Base-by-base conservation (phyloP, 2,329 filamentous ascomycete species). In the Venturia pyrina region DNA sequence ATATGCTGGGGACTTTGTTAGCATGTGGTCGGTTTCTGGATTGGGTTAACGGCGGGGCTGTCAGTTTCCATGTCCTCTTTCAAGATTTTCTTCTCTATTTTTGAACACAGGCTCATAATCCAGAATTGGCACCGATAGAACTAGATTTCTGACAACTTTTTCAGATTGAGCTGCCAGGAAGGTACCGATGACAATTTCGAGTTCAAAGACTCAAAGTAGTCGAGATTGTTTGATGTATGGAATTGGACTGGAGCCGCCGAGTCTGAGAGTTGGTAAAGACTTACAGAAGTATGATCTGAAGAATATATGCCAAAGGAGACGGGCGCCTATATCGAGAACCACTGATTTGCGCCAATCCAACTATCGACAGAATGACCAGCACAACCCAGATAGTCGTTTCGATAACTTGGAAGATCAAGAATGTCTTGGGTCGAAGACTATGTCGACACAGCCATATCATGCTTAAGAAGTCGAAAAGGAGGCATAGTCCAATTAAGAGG, bases 381-480 rank as follows among this genome's bases (percentile, higher is more conserved):
- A 69, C 73, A 17, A 67, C 67, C 71, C 74, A 76, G 67, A 77
- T 75, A n/a, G 68, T 69, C 2, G 74, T 73, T 65, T 77, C 75
- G 46, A 75, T 93, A 60, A 70, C 70, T 64, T 74, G 76, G 71
- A 76, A 73, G 59, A 72, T 72, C 40, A 76, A 71, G 67, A 77
- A 76, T 19, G 69, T 71, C 24, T 66, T 68, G 2, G 75, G 75
- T 21, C 71, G 72, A 19, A 77, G 69, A 34, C 67, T 70, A 64
- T 74, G 69, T 41, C 72, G 71, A n/a, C 71, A 68, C 68, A 75
- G 76, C 59, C 73, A 68, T 64, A 76, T 48, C 56, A 77, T 75
- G 11, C 73, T 71, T 37, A 73, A 68, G 8, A 76, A 66, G 57
- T 77, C 75, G 56, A 76, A 70, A 24, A 76, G 67, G 0, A 77